phyloP scores from a whole-genome alignment of 1,139 yeast species.

The Yamadazyma triangularis region DNA sequence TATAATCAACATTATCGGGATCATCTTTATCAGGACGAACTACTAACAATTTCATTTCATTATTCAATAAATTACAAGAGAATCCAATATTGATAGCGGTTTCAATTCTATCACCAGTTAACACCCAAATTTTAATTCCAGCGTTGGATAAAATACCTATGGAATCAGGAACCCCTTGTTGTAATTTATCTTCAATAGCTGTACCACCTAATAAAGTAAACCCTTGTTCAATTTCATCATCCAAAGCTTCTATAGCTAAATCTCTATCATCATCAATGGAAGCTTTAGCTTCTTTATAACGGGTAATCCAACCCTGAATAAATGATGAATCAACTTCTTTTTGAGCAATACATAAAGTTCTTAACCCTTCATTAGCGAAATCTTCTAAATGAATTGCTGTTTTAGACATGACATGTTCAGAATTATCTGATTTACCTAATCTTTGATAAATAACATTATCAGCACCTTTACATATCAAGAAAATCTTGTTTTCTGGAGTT shows the following conservation, averaged over 20 bases:
- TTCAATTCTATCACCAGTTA: slow-evolving; percentile 96
- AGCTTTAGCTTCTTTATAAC: slow-evolving; percentile 69
- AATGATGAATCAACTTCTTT: slow-evolving; percentile 60
- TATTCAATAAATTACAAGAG: slow-evolving; percentile 85
- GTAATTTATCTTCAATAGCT: slow-evolving; percentile 94
- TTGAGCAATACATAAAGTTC: slow-evolving; percentile 91
- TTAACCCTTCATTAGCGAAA: slow-evolving; percentile 93
- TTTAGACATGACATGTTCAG: slow-evolving; percentile 34
- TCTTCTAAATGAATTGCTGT: slow-evolving; percentile 82
- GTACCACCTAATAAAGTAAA: slow-evolving; percentile 86
- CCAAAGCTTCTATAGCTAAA: slow-evolving; percentile 68
- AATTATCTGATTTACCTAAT: slow-evolving; percentile 37
- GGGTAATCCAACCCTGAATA: slow-evolving; percentile 63
- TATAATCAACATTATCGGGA: slow-evolving; percentile 20
- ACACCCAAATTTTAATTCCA: slow-evolving; percentile 94
- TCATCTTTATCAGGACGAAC: slow-evolving; percentile 41
- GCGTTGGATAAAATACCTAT: slow-evolving; percentile 81
- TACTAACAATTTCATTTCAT: slow-evolving; percentile 81
- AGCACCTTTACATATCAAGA: slow-evolving; percentile 87
- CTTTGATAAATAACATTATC: slow-evolving; percentile 86
- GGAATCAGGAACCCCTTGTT: slow-evolving; percentile 94
- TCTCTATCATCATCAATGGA: slow-evolving; percentile 75
- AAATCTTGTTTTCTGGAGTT: slow-evolving; percentile 44
- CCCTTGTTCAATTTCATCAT: slow-evolving; percentile 75
- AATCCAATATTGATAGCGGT: slow-evolving; percentile 98